A percentile compares a stretch with the other conserved stretches of the same genome.
Conservation (phyloP, 2,329 filamentous ascomycete genomes). For the Aspergillus sp. region DNA sequence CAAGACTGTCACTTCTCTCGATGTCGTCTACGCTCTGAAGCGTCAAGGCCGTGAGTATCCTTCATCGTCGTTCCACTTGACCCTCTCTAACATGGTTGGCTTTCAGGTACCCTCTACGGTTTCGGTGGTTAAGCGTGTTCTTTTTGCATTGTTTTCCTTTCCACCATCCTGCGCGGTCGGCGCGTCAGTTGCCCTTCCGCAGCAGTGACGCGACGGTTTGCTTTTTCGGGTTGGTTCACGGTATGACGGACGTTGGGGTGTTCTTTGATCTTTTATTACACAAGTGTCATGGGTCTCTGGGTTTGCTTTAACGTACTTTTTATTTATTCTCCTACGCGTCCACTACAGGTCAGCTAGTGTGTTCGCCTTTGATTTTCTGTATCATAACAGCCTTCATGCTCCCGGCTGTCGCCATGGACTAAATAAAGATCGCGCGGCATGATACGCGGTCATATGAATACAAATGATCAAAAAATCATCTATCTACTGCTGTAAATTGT, state of each 20-base stretch:
- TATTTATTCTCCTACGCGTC: constrained; percentile 38
- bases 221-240: constrained; percentile 43
- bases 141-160: constrained; percentile 27
- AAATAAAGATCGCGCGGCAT: constrained; percentile 28
- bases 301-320: constrained; percentile 39
- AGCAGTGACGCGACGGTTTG: constrained; percentile 34
- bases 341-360: constrained; percentile 42
- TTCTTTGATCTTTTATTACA: constrained; percentile 40
- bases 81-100: constrained; percentile 20
- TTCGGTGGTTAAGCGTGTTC: constrained; percentile 72
- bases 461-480: constrained; percentile 25
- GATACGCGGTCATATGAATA: constrained; percentile 38
- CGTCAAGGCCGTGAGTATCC: constrained; percentile 55
- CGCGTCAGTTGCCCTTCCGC: constrained; percentile 30
- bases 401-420: constrained; percentile 36
- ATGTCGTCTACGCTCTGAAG: constrained; percentile 65
- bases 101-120: constrained; percentile 71
- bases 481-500: background rate
- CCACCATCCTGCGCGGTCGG: constrained; percentile 34
- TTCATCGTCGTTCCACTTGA: background rate
- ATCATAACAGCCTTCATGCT: constrained; percentile 43
- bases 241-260: constrained; percentile 48
- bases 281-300: constrained; percentile 44
- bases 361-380: constrained; percentile 41
- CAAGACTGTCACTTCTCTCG: constrained; percentile 56